These are phyloP conservation scores for Paraphaeosphaeria minitans DNA, from an alignment of 2,329 filamentous ascomycete genomes.

Conservation along the genomic window DNA sequence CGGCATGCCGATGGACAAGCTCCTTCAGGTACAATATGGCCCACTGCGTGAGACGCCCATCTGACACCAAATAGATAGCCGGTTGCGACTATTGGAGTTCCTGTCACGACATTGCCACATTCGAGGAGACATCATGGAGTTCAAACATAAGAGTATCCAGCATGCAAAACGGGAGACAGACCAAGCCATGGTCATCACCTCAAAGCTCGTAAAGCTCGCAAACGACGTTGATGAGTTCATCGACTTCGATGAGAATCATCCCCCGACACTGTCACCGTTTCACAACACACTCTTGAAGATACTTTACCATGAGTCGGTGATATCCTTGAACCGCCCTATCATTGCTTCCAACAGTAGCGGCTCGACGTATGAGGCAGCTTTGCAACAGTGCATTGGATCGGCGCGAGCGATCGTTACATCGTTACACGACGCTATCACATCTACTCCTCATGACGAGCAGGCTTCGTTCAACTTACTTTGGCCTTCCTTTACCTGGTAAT, in stretches of 20 bases:
- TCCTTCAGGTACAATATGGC: slow-evolving; percentile 18
- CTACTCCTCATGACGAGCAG: neutral
- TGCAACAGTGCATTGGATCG: slow-evolving; percentile 59
- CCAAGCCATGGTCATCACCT: slow-evolving; percentile 54
- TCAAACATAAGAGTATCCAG: slow-evolving; percentile 59
- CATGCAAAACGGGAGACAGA: slow-evolving; percentile 52
- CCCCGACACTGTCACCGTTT: slow-evolving; percentile 19
- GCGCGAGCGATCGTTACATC: slow-evolving; percentile 55
- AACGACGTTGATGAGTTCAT: slow-evolving; percentile 59
- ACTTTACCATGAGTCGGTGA: slow-evolving; percentile 57
- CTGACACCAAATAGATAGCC: slow-evolving; percentile 14
- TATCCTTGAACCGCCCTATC: slow-evolving; percentile 58
- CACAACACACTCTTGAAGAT: slow-evolving; percentile 53
- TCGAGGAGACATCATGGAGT: slow-evolving; percentile 57
- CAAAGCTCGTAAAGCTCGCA: slow-evolving; percentile 58
- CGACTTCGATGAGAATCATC: slow-evolving; percentile 40
- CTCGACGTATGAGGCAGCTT: slow-evolving; percentile 53
- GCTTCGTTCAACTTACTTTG: slow-evolving; percentile 19
- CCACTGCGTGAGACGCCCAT: neutral
- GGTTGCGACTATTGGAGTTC: slow-evolving; percentile 28
- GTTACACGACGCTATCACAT: slow-evolving; percentile 39
- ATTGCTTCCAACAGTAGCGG: slow-evolving; percentile 53
- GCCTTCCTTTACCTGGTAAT: slow-evolving; percentile 50
- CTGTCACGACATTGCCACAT: slow-evolving; percentile 57
- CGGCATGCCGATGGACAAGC: slow-evolving; percentile 40